phyloP scores from a whole-genome alignment of 768 basidiomycete species.

The Termitomyces sp. region DNA sequence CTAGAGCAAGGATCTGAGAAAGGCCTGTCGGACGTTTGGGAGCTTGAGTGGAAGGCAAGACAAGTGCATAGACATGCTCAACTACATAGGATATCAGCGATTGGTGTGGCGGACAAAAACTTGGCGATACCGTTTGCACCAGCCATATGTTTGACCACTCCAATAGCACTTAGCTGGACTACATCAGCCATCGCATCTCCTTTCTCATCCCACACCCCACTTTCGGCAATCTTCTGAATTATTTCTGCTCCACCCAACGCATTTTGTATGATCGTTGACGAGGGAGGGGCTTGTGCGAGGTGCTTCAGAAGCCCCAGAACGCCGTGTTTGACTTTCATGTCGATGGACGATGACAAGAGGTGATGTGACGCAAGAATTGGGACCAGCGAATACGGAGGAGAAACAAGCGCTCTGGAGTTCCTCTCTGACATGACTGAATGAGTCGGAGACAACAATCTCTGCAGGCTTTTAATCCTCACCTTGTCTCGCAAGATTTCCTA shows the following conservation, averaged over 20 bases:
- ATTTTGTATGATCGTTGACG: conserved; percentile 39
- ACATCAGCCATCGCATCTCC: conserved; percentile 78
- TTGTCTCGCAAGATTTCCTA: conserved; percentile 77
- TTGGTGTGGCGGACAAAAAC: not conserved
- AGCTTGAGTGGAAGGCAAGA: conserved; percentile 34
- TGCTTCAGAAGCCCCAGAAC: conserved; percentile 85
- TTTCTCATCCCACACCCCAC: conserved; percentile 64
- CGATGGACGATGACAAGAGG: conserved; percentile 49
- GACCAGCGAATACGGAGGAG: conserved; percentile 61
- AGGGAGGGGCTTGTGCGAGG: conserved; percentile 64
- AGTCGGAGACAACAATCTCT: not conserved
- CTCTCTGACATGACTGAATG: conserved; percentile 36
- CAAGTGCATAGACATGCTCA: conserved; percentile 43
- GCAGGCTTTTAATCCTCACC: conserved; percentile 36
- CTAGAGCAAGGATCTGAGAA: conserved; percentile 65
- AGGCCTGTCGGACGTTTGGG: conserved; percentile 42
- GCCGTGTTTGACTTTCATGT: conserved; percentile 86
- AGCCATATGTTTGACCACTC: conserved; percentile 85
- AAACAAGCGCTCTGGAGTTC: conserved; percentile 54
- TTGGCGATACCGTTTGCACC: conserved; percentile 56
- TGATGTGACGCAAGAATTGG: conserved; percentile 49
- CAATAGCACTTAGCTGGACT: conserved; percentile 84
- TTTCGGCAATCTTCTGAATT: conserved; percentile 53
- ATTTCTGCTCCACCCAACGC: conserved; percentile 58
- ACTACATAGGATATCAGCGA: conserved; percentile 20